Evolutionary conservation across 163 green algal genomes (phyloP).

Genomic region (Chloromonas sp.): DNA sequence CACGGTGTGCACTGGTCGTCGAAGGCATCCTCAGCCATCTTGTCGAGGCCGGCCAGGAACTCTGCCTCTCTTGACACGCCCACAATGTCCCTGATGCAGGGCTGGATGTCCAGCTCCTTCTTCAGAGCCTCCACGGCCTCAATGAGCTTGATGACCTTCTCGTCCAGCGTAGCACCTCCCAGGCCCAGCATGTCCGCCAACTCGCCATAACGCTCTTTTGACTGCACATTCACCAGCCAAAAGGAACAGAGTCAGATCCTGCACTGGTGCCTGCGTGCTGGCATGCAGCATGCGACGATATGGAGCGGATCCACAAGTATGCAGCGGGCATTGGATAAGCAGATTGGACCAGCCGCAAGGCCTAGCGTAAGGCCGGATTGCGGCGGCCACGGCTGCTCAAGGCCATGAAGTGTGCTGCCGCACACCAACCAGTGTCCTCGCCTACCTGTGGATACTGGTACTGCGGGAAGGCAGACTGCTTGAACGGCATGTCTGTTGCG

Average conservation of each 20-base stretch:
- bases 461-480: conserved; percentile 68
- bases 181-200: conserved; percentile 47
- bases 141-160: conserved; percentile 63
- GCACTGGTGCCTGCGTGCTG: neutral
- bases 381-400: too few relatives aligned
- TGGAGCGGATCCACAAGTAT: too few relatives aligned
- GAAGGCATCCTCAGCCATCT: conserved; percentile 56
- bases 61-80: conserved; percentile 27
- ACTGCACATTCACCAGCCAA: neutral
- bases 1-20: conserved; percentile 70
- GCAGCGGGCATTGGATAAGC: too few relatives aligned
- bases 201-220: conserved; percentile 48
- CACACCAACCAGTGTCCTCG: too few relatives aligned
- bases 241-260: too few relatives aligned
- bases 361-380: too few relatives aligned
- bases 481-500: conserved; percentile 57
- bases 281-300: neutral
- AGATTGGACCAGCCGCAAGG: too few relatives aligned
- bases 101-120: conserved; percentile 42
- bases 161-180: conserved; percentile 33
- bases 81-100: conserved; percentile 48
- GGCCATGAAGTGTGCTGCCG: too few relatives aligned
- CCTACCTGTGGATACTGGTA: conserved; percentile 49
- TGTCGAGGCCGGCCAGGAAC: conserved; percentile 27
- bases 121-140: conserved; percentile 62